Percentiles rank a stretch among this genome's conserved stretches.
These are phyloP conservation scores for Pichia eremophila DNA, from an alignment of 805 yeast genomes.

Conservation along the genomic window DNA sequence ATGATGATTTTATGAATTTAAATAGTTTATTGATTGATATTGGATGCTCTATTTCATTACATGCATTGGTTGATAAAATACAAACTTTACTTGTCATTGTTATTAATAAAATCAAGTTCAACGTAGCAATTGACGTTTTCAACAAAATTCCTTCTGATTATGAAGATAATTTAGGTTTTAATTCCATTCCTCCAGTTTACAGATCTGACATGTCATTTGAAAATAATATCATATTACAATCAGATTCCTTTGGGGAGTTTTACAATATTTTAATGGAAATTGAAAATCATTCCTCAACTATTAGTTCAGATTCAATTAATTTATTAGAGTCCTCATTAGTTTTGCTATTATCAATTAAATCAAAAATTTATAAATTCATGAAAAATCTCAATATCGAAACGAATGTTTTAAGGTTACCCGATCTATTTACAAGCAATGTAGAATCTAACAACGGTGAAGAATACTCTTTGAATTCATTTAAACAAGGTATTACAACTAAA, in stretches of 20 bases:
- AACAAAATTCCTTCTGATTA: slow-evolving; percentile 11
- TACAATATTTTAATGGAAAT: slow-evolving; percentile 9
- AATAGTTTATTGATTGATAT: slow-evolving; percentile 19
- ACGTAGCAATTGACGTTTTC: neutral
- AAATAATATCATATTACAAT: slow-evolving; percentile 13
- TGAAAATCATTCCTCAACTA: slow-evolving; percentile 9
- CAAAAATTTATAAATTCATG: slow-evolving; percentile 18
- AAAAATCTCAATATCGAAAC: slow-evolving; percentile 13
- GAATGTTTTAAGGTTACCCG: slow-evolving; percentile 8
- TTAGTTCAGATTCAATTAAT: slow-evolving; percentile 5
- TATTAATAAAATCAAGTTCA: slow-evolving; percentile 13
- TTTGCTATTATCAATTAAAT: slow-evolving; percentile 27
- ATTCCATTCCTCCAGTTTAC: slow-evolving; percentile 23
- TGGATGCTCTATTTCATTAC: slow-evolving; percentile 27
- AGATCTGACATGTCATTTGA: slow-evolving; percentile 21
- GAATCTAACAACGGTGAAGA: slow-evolving; percentile 1
- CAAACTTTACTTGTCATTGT: slow-evolving; percentile 17
- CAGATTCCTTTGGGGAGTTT: slow-evolving; percentile 5
- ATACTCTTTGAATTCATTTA: slow-evolving; percentile 14
- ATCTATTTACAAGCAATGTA: neutral
- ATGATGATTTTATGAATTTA: slow-evolving; percentile 15
- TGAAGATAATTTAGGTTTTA: slow-evolving; percentile 16
- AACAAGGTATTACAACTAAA: slow-evolving; percentile 17
- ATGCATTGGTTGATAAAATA: slow-evolving; percentile 25
- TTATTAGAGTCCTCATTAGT: slow-evolving; percentile 24